Conservation (phyloP, 768 basidiomycete genomes). For the Hericium alpestre region DNA sequence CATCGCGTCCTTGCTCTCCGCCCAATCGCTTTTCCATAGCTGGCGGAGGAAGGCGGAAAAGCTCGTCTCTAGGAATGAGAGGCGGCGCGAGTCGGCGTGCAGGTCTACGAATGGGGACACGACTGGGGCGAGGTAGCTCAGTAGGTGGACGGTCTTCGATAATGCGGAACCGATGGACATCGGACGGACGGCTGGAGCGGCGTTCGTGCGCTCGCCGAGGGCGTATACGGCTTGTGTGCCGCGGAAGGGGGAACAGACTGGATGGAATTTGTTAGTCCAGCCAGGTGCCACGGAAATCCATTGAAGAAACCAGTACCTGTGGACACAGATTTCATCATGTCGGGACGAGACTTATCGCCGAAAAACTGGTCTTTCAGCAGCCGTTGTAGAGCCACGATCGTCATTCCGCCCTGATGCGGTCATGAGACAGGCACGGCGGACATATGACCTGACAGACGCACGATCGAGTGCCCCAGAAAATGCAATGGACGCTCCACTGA, state of each 20-base stretch:
- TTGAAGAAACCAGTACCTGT: constrained; percentile 21
- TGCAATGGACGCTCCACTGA: constrained; percentile 32
- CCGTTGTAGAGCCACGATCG: constrained; percentile 35
- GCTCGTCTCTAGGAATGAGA: constrained; percentile 31
- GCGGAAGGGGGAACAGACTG: constrained; percentile 38
- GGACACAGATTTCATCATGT: constrained; percentile 38
- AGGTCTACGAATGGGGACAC: constrained; percentile 29
- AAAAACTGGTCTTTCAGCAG: constrained; percentile 33
- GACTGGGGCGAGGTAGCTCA: constrained; percentile 34
- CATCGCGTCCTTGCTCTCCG: constrained; percentile 33
- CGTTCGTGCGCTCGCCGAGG: constrained; percentile 31
- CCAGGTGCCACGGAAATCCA: background rate
- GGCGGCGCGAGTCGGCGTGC: constrained; percentile 31
- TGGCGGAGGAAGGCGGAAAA: constrained; percentile 24
- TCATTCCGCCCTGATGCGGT: constrained; percentile 32
- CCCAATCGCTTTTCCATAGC: constrained; percentile 40
- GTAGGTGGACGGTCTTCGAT: constrained; percentile 29
- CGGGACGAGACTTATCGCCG: constrained; percentile 25
- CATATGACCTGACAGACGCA: constrained; percentile 11
- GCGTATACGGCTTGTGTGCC: constrained; percentile 38
- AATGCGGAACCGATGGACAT: constrained; percentile 31
- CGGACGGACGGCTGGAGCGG: constrained; percentile 30
- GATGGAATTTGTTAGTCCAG: background rate
- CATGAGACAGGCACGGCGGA: no score
- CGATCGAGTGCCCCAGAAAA: constrained; percentile 41